Conservation (phyloP, 345 rosid genomes). For the Cardamine chenopodiifolia region DNA sequence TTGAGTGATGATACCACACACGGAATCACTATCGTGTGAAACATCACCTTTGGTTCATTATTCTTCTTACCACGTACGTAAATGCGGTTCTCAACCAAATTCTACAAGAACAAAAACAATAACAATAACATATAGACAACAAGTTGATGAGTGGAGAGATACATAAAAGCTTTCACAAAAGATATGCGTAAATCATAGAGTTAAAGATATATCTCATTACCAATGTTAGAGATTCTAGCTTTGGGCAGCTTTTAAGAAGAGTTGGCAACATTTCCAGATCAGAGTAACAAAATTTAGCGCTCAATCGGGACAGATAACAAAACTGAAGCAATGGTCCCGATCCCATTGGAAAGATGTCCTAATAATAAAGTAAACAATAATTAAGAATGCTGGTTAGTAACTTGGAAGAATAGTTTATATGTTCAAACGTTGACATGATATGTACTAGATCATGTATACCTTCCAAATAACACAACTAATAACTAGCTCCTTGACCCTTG, state of each 20-base stretch:
- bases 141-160: conserved; percentile 7
- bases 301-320: not conserved
- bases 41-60: not conserved
- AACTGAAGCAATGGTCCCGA: not conserved
- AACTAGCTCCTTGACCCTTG: not conserved
- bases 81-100: not conserved
- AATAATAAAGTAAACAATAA: not conserved
- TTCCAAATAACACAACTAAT: not conserved
- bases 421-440: not conserved
- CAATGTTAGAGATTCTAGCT: conserved; percentile 20
- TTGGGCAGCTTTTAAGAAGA: conserved; percentile 1
- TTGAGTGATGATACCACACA: conserved; percentile 21
- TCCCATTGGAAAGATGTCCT: not conserved
- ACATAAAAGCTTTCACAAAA: not conserved
- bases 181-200: not conserved
- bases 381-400: not conserved
- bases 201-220: not conserved
- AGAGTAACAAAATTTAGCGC: not conserved
- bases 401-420: not conserved
- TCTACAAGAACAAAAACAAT: not conserved
- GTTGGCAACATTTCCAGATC: not conserved
- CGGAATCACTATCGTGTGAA: not conserved
- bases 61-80: not conserved
- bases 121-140: not conserved
- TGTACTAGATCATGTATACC: too few species aligned